phyloP scores from a whole-genome alignment of 257 asterid species.

The Nicotiana knightiana region DNA sequence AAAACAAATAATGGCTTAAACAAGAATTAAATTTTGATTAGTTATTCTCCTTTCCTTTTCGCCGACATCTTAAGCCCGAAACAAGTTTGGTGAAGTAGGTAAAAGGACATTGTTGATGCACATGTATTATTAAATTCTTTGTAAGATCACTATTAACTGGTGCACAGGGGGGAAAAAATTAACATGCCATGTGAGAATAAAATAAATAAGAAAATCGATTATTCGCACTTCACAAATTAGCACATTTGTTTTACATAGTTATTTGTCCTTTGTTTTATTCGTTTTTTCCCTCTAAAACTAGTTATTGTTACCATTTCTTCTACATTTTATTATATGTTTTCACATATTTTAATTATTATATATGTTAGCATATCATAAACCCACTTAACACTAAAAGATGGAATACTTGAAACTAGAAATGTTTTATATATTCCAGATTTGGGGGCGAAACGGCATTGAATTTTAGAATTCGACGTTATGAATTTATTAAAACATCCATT shows the following conservation, averaged over 20 bases:
- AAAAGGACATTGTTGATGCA: background rate
- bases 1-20: background rate
- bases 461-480: no score
- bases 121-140: background rate
- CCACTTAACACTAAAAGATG: no score
- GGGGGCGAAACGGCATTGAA: no score
- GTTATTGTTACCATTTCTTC: background rate
- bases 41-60: background rate
- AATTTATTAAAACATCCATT: no score
- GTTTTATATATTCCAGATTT: no score
- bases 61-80: background rate
- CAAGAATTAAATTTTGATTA: background rate
- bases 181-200: background rate
- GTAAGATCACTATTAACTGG: background rate
- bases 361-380: no score
- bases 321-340: background rate
- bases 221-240: background rate
- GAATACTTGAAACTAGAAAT: no score
- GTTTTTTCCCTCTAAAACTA: background rate
- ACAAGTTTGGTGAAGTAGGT: constrained; percentile 8
- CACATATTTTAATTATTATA: no score
- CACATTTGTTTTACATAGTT: background rate
- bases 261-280: no score
- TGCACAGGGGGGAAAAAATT: background rate
- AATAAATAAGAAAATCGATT: background rate